A percentile compares a stretch with the other conserved stretches of the same genome.
Evolutionary conservation across 1,139 yeast species (phyloP).

Genomic region (Groenewaldozyma auringiensis): DNA sequence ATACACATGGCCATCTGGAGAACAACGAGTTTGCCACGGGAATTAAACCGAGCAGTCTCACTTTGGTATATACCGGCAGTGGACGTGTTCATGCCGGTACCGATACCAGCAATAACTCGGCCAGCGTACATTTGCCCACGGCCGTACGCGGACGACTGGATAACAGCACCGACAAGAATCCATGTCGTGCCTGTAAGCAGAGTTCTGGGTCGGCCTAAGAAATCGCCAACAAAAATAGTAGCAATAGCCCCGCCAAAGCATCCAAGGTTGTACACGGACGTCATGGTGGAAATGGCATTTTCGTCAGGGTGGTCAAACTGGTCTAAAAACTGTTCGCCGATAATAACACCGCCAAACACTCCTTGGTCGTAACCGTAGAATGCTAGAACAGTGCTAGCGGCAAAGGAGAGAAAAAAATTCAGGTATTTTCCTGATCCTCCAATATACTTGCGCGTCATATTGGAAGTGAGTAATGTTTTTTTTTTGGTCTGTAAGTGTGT

Average conservation of each 20-base stretch:
- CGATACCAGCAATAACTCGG: constrained; percentile 49
- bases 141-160: constrained; percentile 48
- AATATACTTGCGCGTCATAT: background rate
- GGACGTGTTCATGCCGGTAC: constrained; percentile 54
- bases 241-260: constrained; percentile 49
- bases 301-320: background rate
- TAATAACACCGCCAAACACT: constrained; percentile 4
- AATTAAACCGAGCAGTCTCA: constrained; percentile 39
- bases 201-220: constrained; percentile 55
- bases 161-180: constrained; percentile 54
- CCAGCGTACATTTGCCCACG: constrained; percentile 62
- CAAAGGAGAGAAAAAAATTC: background rate
- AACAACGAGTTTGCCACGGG: constrained; percentile 59
- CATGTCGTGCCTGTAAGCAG: constrained; percentile 47
- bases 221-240: constrained; percentile 50
- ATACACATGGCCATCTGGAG: constrained; percentile 26
- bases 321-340: background rate
- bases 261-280: background rate
- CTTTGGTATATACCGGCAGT: constrained; percentile 52
- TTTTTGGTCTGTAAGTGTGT: no score
- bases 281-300: background rate
- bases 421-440: background rate
- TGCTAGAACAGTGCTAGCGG: background rate
- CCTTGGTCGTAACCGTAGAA: constrained; percentile 6
- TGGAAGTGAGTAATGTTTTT: background rate